These are phyloP conservation scores for Colletotrichum horii DNA, from an alignment of 2,329 filamentous ascomycete species.

Conservation along the genomic window DNA sequence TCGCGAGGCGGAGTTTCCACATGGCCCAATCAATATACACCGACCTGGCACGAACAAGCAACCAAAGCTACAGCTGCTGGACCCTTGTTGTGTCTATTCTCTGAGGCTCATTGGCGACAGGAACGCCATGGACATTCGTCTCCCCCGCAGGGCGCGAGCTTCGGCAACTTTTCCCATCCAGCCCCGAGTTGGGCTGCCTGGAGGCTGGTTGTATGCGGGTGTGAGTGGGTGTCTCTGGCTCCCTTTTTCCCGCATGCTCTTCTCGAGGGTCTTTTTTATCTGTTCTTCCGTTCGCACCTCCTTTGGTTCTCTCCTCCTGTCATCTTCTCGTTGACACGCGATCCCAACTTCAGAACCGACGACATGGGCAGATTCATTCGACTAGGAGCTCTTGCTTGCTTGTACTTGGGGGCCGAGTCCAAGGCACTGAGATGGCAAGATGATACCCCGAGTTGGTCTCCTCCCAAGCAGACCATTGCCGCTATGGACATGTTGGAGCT, in stretches of 20 bases:
- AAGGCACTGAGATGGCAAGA: constrained; percentile 30
- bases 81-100: neutral
- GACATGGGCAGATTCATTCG: constrained; percentile 26
- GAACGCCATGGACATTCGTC: neutral
- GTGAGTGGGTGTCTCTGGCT: neutral
- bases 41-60: neutral
- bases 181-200: constrained; percentile 1
- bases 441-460: constrained; percentile 26
- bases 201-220: neutral
- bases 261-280: neutral
- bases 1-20: constrained; percentile 4
- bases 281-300: neutral
- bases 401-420: constrained; percentile 22
- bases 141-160: constrained; percentile 2
- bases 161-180: constrained; percentile 4
- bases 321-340: neutral
- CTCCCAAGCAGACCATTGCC: constrained; percentile 29
- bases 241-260: neutral
- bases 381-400: constrained; percentile 26
- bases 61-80: neutral
- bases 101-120: constrained; percentile 7
- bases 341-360: neutral
- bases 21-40: neutral
- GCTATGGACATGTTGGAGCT: constrained; percentile 25
- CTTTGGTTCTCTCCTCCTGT: neutral